Evolutionary conservation across 2,329 filamentous ascomycete genomes (phyloP), one percentile per base, ranked within the genome.

Genomic region (Apiospora rasikravindrae): DNA sequence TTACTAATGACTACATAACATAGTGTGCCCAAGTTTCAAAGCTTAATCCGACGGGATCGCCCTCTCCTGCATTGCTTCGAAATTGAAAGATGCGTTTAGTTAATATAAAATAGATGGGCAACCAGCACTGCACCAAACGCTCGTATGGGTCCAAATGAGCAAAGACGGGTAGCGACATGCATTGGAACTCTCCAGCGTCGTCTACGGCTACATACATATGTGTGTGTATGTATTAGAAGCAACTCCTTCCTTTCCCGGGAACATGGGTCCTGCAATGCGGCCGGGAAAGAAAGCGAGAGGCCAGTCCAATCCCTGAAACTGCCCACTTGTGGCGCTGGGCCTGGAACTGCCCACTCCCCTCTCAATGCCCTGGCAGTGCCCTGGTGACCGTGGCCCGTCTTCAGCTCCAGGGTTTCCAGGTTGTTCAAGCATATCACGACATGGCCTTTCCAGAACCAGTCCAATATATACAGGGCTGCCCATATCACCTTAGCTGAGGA

Each of bases 121-220:
- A 33, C n/a, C 3, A 19, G 10, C 26, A 57, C 51, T 14, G 24
- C 24, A 19, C 16, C 26, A 16, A 19, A 7, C 14, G 16, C 13
- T 33, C 2, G 51, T 53, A 29, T 53, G 16, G 33, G 33, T 57
- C 51, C 22, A 22, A 33, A 10, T 7, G 51, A 33, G 16, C 51
- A n/a, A 64, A 64, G 45, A 40, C 24, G 29, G 57, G 33, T 64
- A 64, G 57, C 29, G 57, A 37, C 53, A 61, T 61, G 53, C 53
- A 61, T 61, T 37, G 29, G 26, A 61, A 61, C 53, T 61, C 53
- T n/a, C 53, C 24, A 53, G 24, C 49, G 29, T 19, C 49, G 29
- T 19, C 4, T 57, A 19, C 14, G 4, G 22, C 19, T 6, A 11
- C 42, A 44, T 42, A n/a, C 45, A 11, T n/a, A n/a, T 8, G 5